Conservation (phyloP, 345 rosid genomes). For the Hibiscus tridactylites region DNA sequence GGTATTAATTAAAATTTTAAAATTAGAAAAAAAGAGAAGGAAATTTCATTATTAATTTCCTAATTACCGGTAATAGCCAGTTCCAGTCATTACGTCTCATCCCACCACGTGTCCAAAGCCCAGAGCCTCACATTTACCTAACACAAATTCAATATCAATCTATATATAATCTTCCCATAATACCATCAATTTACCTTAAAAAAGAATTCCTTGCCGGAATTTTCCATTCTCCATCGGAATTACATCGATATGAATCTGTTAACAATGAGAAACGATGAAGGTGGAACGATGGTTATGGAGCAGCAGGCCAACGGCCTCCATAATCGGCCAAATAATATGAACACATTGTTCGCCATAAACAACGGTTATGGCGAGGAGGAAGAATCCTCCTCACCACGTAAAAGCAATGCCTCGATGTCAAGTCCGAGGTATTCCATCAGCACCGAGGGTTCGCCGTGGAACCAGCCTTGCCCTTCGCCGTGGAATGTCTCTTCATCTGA, state of each 20-base stretch:
- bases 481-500: slow-evolving; percentile 21
- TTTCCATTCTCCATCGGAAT: too few relatives aligned
- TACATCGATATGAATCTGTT: not conserved
- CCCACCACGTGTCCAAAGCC: slow-evolving; percentile 32
- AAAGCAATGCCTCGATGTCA: slow-evolving; percentile 28
- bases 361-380: slow-evolving; percentile 10
- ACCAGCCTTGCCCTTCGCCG: too few relatives aligned
- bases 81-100: slow-evolving; percentile 14
- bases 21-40: not conserved
- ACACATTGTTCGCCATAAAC: slow-evolving; percentile 37
- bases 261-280: slow-evolving; percentile 22
- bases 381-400: not conserved
- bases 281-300: slow-evolving; percentile 13
- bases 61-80: not conserved
- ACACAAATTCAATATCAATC: not conserved
- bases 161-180: slow-evolving; percentile 7
- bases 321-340: slow-evolving; percentile 39
- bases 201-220: not conserved
- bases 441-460: slow-evolving; percentile 34
- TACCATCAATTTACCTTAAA: not conserved
- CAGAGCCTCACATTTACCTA: slow-evolving; percentile 10
- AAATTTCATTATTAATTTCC: not conserved
- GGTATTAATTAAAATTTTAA: too few relatives aligned
- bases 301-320: slow-evolving; percentile 10
- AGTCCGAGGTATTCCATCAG: slow-evolving; percentile 25